Evolutionary conservation across 129 eudicot species (phyloP).

Genomic region (Daucus carota): DH1_v3.0 NC_030381.2:38238001-38238500

Average conservation of each 20-base stretch:
- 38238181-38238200: conserved; percentile 91
- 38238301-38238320: conserved; percentile 67
- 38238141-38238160: conserved; percentile 72
- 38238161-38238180: conserved; percentile 78
- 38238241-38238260: conserved; percentile 83
- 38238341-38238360: conserved; percentile 52
- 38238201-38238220: conserved; percentile 63
- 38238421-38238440: conserved; percentile 15
- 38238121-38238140: conserved; percentile 59
- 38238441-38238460: conserved; percentile 18
- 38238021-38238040: conserved; percentile 10
- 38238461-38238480: conserved; percentile 27
- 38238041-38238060: not conserved
- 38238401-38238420: conserved; percentile 19
- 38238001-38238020: conserved; percentile 7
- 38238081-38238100: conserved; percentile 9
- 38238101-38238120: conserved; percentile 21
- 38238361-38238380: conserved; percentile 46
- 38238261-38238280: conserved; percentile 58
- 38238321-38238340: conserved; percentile 60
- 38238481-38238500: conserved; percentile 15
- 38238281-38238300: conserved; percentile 92
- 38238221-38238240: conserved; percentile 75
- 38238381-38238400: conserved; percentile 54
- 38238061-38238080: conserved; percentile 7